Evolutionary conservation across 1,284 basidiomycete species (phyloP).

Genomic region (Ceratobasidium sp.): DNA sequence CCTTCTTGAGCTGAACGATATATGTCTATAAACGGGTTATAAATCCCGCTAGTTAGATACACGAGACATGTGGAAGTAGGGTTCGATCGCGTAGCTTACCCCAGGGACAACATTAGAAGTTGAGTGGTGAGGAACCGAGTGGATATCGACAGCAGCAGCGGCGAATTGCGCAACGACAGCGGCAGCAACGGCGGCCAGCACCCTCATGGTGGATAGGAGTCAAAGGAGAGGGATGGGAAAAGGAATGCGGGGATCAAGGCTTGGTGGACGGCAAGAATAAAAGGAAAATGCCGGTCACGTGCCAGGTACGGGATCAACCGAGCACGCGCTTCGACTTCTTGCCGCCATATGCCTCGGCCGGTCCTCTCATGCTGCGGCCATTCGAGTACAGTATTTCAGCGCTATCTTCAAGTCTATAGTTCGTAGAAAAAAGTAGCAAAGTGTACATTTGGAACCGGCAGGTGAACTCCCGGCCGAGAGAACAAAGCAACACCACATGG

Average conservation of each 20-base stretch:
- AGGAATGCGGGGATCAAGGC: background rate
- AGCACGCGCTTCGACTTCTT: too few relatives aligned
- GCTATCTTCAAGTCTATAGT: too few relatives aligned
- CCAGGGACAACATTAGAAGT: background rate
- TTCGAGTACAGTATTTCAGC: too few relatives aligned
- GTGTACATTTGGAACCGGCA: too few relatives aligned
- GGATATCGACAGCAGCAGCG: conserved; percentile 39
- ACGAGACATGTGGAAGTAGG: too few relatives aligned
- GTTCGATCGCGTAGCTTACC: background rate
- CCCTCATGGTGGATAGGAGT: background rate
- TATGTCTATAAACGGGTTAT: conserved; percentile 4
- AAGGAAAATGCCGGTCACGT: background rate
- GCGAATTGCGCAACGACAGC: conserved; percentile 23
- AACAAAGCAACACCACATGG: too few relatives aligned
- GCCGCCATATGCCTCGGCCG: too few relatives aligned
- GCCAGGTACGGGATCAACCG: background rate
- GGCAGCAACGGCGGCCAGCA: conserved; percentile 12
- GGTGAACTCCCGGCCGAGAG: too few relatives aligned
- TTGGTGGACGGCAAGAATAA: background rate
- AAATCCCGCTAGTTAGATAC: background rate
- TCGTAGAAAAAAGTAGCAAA: too few relatives aligned
- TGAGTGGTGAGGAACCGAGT: conserved; percentile 18
- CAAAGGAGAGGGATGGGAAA: background rate
- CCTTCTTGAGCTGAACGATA: conserved; percentile 16
- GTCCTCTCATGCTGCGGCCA: too few relatives aligned